Conservation (phyloP, 306 rosid genomes). For the Lathyrus aphaca region DNA sequence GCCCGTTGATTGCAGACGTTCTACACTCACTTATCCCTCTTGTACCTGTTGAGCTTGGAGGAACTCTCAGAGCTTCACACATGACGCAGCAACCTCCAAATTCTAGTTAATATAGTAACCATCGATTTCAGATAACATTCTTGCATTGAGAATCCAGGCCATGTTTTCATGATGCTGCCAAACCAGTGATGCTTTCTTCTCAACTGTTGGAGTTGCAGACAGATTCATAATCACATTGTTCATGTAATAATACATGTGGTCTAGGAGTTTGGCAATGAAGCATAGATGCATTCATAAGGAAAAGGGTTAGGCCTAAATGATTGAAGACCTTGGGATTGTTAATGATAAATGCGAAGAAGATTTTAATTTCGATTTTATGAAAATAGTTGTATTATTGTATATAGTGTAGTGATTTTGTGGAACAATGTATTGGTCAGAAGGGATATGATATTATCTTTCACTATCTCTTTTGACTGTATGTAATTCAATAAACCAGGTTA, state of each 20-base stretch:
- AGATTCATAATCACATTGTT: constrained; percentile 10
- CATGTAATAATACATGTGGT: neutral
- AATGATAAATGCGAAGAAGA: constrained; percentile 41
- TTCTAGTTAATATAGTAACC: constrained; percentile 39
- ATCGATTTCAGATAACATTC: constrained; percentile 10
- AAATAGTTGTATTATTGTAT: constrained; percentile 42
- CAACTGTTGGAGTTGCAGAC: constrained; percentile 3
- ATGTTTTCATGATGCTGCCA: constrained; percentile 34
- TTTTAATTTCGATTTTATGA: constrained; percentile 32
- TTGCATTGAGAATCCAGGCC: constrained; percentile 2
- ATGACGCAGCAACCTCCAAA: constrained; percentile 35
- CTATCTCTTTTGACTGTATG: constrained; percentile 7
- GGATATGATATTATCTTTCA: constrained; percentile 13
- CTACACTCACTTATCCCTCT: constrained; percentile 94
- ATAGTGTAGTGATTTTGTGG: constrained; percentile 39
- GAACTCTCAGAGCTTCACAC: constrained; percentile 74
- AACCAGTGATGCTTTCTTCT: constrained; percentile 23
- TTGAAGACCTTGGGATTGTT: constrained; percentile 32
- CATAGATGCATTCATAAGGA: constrained; percentile 16
- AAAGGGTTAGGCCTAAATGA: constrained; percentile 33
- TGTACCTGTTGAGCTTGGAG: constrained; percentile 86
- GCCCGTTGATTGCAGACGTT: constrained; percentile 93
- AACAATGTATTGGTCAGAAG: constrained; percentile 32
- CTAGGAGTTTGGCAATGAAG: constrained; percentile 18
- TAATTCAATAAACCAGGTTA: constrained; percentile 27